Conservation (phyloP, 306 rosid genomes). For the Abrus pulchellus region DNA sequence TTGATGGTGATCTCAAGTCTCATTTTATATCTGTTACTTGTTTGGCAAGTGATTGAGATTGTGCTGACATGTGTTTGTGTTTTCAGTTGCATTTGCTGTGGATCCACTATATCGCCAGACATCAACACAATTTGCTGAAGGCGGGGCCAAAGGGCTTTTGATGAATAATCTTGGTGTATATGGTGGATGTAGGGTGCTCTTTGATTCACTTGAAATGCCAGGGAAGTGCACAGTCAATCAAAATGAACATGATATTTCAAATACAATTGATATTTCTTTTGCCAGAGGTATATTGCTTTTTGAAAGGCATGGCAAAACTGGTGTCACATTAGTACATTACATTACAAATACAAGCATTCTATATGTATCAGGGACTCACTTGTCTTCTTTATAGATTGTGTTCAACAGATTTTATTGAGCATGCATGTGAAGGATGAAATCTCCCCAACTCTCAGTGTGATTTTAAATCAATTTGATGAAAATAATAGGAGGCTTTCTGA, state of each 20-base stretch:
- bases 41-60: conserved; percentile 38
- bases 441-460: conserved; percentile 77
- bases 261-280: conserved; percentile 83
- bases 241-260: conserved; percentile 60
- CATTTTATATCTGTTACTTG: conserved; percentile 35
- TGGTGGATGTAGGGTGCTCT: conserved; percentile 83
- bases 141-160: conserved; percentile 94
- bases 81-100: conserved; percentile 86
- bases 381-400: conserved; percentile 60
- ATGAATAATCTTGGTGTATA: conserved; percentile 92
- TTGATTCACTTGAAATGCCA: conserved; percentile 88
- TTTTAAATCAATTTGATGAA: conserved; percentile 79
- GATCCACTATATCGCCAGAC: conserved; percentile 97
- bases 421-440: conserved; percentile 73
- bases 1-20: conserved; percentile 79
- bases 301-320: conserved; percentile 29
- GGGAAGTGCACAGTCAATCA: conserved; percentile 64
- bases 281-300: conserved; percentile 71
- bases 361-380: conserved; percentile 7
- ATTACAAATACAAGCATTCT: conserved; percentile 35
- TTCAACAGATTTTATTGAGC: conserved; percentile 77
- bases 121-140: conserved; percentile 93
- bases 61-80: conserved; percentile 44
- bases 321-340: neutral
- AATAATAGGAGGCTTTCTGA: conserved; percentile 74